Percentiles rank a stretch among this genome's conserved stretches.
phyloP scores from a whole-genome alignment of 2,329 filamentous ascomycete genomes.

The Alternaria tenuissima region DNA sequence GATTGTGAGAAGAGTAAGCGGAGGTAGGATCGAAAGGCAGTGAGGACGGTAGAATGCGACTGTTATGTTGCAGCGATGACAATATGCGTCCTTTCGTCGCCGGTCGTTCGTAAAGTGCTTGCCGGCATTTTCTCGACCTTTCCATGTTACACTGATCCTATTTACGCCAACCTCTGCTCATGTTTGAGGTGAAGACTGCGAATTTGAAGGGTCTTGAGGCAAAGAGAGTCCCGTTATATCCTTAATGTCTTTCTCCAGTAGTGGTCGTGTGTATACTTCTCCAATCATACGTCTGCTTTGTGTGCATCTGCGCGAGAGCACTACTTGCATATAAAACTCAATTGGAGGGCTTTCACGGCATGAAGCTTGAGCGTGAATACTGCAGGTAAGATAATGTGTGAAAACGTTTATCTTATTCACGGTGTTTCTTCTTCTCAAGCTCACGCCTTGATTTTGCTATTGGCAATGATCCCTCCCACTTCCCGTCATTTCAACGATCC shows the following conservation, averaged over 20 bases:
- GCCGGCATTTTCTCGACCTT: not conserved
- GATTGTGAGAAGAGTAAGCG: not conserved
- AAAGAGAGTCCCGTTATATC: not conserved
- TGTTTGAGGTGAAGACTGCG: not conserved
- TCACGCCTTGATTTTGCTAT: too few relatives aligned
- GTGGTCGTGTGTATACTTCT: not conserved
- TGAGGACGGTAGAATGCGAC: not conserved
- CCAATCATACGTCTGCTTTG: not conserved
- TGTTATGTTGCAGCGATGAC: not conserved
- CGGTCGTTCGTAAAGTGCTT: not conserved
- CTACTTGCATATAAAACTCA: not conserved
- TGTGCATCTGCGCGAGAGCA: not conserved
- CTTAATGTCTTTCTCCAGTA: not conserved
- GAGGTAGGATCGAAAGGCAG: not conserved
- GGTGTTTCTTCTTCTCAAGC: too few relatives aligned
- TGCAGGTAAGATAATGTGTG: too few relatives aligned
- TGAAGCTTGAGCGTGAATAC: too few relatives aligned
- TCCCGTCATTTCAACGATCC: too few relatives aligned
- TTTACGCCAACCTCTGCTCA: not conserved
- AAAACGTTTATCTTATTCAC: too few relatives aligned
- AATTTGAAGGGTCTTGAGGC: not conserved
- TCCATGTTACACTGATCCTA: not conserved
- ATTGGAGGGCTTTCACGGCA: too few relatives aligned
- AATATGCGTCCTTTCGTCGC: fast-evolving
- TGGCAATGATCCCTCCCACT: too few relatives aligned